Evolutionary conservation across 1,284 basidiomycete genomes (phyloP).

Genomic region (Macrocystidia cucumis): DNA sequence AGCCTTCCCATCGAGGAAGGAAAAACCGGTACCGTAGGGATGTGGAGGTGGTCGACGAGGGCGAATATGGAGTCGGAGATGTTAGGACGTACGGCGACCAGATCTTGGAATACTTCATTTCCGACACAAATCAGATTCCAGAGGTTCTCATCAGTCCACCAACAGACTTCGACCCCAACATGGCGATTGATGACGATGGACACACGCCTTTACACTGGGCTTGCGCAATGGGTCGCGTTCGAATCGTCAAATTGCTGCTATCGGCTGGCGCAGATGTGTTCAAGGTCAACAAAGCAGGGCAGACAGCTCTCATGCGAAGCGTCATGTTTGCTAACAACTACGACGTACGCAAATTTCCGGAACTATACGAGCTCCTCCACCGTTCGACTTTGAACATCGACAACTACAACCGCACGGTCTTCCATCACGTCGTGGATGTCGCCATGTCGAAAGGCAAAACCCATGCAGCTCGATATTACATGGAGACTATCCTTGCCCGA

Average conservation of each 20-base stretch:
- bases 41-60: constrained; percentile 28
- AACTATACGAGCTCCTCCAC: constrained; percentile 94
- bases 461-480: constrained; percentile 96
- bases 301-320: constrained; percentile 96
- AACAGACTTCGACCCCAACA: constrained; percentile 90
- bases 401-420: constrained; percentile 95
- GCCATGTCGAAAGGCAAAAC: constrained; percentile 97
- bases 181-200: constrained; percentile 97
- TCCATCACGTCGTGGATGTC: constrained; percentile 98
- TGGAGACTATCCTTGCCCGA: constrained; percentile 91
- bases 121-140: constrained; percentile 93
- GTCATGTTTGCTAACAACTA: constrained; percentile 99
- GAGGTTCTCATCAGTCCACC: constrained; percentile 86
- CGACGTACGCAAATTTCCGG: constrained; percentile 97
- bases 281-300: constrained; percentile 94
- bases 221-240: constrained; percentile 96
- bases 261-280: constrained; percentile 96
- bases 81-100: constrained; percentile 81
- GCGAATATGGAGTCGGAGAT: constrained; percentile 35
- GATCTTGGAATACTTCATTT: constrained; percentile 98
- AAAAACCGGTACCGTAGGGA: constrained; percentile 31
- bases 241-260: constrained; percentile 92
- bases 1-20: constrained; percentile 22
- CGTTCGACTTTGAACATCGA: constrained; percentile 99
- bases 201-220: constrained; percentile 99